phyloP scores from a whole-genome alignment of 306 rosid species.

The Fragaria nilgerrensis region DNA sequence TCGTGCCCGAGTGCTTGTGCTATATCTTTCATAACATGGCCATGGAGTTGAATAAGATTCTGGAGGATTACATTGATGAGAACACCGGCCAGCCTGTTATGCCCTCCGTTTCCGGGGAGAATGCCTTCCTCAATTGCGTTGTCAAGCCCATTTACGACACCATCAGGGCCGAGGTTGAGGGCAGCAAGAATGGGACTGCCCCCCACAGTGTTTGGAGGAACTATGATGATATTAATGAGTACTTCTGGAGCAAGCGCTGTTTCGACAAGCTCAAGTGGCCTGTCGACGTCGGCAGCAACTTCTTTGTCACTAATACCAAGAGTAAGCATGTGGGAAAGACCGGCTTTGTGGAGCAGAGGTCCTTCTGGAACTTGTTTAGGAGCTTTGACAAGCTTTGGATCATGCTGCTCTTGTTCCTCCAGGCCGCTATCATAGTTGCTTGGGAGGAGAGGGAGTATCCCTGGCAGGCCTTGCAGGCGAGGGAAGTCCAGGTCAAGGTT shows the following conservation, averaged over 20 bases:
- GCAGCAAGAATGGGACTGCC: constrained; percentile 73
- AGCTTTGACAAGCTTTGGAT: constrained; percentile 92
- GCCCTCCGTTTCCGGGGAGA: constrained; percentile 79
- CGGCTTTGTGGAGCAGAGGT: constrained; percentile 95
- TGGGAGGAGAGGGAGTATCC: constrained; percentile 65
- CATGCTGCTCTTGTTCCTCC: constrained; percentile 76
- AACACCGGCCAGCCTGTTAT: constrained; percentile 80
- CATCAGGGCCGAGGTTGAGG: constrained; percentile 67
- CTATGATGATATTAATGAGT: constrained; percentile 90
- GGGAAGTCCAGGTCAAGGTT: constrained; percentile 58
- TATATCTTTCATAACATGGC: constrained; percentile 89
- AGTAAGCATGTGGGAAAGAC: constrained; percentile 86
- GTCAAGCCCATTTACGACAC: constrained; percentile 89
- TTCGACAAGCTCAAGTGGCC: constrained; percentile 95
- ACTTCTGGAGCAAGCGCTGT: constrained; percentile 87
- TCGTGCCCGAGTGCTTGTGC: constrained; percentile 79
- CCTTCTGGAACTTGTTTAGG: constrained; percentile 83
- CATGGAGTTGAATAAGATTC: constrained; percentile 67
- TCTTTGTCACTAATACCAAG: constrained; percentile 51
- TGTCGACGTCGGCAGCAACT: constrained; percentile 65
- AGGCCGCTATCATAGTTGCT: constrained; percentile 85
- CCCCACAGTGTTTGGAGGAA: constrained; percentile 91
- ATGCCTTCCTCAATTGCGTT: constrained; percentile 59
- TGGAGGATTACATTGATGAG: constrained; percentile 87
- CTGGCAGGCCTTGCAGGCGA: constrained; percentile 55